These are phyloP conservation scores for Adansonia gregorii DNA, from an alignment of 441 rosid genomes.

Conservation along the genomic window DNA sequence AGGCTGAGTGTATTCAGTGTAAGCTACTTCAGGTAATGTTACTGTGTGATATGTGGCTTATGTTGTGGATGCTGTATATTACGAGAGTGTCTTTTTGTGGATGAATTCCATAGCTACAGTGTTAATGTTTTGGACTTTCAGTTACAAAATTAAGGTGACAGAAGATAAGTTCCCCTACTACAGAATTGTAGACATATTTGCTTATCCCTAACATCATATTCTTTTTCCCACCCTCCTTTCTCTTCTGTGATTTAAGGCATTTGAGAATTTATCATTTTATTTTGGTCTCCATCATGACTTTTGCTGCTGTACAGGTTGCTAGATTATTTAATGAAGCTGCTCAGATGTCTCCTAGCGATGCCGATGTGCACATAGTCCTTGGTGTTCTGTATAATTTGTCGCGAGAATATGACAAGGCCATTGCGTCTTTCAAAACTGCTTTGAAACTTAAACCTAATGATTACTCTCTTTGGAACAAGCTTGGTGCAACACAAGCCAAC, in stretches of 20 bases:
- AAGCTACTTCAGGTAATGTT: not conserved
- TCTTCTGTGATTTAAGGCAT: not conserved
- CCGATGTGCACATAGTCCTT: constrained; percentile 91
- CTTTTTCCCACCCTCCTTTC: not conserved
- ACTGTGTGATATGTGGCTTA: not conserved
- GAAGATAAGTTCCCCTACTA: not conserved
- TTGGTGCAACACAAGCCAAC: constrained; percentile 98
- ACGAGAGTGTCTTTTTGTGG: not conserved
- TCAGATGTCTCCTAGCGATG: constrained; percentile 88
- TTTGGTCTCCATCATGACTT: constrained; percentile 20
- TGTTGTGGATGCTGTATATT: not conserved
- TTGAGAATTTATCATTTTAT: constrained; percentile 10
- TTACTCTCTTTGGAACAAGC: constrained; percentile 99
- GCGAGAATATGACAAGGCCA: constrained; percentile 89
- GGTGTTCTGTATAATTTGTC: constrained; percentile 94
- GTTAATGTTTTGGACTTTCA: not conserved
- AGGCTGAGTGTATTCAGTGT: not conserved
- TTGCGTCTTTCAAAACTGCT: constrained; percentile 78
- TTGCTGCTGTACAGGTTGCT: constrained; percentile 57
- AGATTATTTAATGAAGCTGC: constrained; percentile 89
- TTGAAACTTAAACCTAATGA: constrained; percentile 90
- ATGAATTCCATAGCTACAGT: not conserved
- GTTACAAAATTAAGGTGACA: not conserved
- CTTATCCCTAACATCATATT: not conserved
- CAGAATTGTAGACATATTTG: not conserved